phyloP scores from a whole-genome alignment of 2,329 filamentous ascomycete species.

The Aspergillus pseudoviridinutans region DNA sequence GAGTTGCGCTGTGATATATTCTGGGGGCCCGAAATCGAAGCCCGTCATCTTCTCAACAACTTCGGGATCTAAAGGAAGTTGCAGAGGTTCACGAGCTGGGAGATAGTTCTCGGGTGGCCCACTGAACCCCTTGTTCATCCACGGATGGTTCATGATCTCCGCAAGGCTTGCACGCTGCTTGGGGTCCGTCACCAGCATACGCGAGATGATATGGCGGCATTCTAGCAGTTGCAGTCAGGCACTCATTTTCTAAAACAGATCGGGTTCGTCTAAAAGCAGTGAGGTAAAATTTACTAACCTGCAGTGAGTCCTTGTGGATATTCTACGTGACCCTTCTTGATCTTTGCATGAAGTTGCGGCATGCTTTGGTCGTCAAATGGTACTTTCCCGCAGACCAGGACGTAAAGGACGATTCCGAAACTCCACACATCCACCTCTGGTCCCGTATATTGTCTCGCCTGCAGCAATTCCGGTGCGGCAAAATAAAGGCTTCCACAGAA shows the following conservation, averaged over 20 bases:
- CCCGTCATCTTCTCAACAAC: slow-evolving; percentile 94
- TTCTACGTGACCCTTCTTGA: slow-evolving; percentile 94
- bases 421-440: slow-evolving; percentile 98
- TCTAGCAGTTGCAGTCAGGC: slow-evolving; percentile 51
- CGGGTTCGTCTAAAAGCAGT: neutral
- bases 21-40: slow-evolving; percentile 90
- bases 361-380: slow-evolving; percentile 99
- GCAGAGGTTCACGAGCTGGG: slow-evolving; percentile 76
- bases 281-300: slow-evolving; percentile 54
- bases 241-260: neutral
- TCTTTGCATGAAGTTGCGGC: slow-evolving; percentile 96
- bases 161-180: slow-evolving; percentile 77
- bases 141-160: slow-evolving; percentile 92
- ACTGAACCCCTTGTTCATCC: slow-evolving; percentile 90
- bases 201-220: slow-evolving; percentile 85
- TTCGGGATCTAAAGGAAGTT: slow-evolving; percentile 74
- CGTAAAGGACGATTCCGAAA: slow-evolving; percentile 96
- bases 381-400: slow-evolving; percentile 94
- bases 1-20: slow-evolving; percentile 76
- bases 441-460: slow-evolving; percentile 90
- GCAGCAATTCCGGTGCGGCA: slow-evolving; percentile 88
- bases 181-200: slow-evolving; percentile 95
- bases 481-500: slow-evolving; percentile 98
- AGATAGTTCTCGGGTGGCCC: slow-evolving; percentile 85
- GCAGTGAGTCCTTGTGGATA: slow-evolving; percentile 90